Evolutionary conservation across 1,139 yeast species (phyloP).

Genomic region (Candida neerlandica): DNA sequence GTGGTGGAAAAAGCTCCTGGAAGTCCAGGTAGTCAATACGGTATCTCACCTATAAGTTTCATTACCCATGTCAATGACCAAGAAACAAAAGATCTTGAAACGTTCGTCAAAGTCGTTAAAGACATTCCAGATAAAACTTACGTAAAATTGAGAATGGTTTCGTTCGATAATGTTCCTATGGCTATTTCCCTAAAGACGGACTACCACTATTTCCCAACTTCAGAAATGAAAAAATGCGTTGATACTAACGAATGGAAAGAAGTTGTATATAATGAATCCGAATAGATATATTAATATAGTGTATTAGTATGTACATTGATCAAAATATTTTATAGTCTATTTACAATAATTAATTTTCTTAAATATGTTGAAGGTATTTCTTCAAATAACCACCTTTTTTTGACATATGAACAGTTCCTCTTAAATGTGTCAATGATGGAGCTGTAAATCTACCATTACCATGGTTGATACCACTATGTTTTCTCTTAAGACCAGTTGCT

Average conservation of each 20-base stretch:
- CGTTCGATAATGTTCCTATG: slow-evolving; percentile 82
- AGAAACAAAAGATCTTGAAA: slow-evolving; percentile 68
- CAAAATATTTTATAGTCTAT: slow-evolving; percentile 3
- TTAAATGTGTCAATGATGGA: slow-evolving; percentile 61
- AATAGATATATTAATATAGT: slow-evolving; percentile 3
- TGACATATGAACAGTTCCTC: slow-evolving; percentile 63
- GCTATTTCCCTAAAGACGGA: slow-evolving; percentile 87
- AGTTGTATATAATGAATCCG: slow-evolving; percentile 23
- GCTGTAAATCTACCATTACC: slow-evolving; percentile 90
- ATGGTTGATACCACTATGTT: slow-evolving; percentile 86
- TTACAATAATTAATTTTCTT: slow-evolving; percentile 6
- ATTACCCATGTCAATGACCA: slow-evolving; percentile 86
- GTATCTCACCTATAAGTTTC: slow-evolving; percentile 78
- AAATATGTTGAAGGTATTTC: slow-evolving; percentile 28
- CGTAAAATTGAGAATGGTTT: slow-evolving; percentile 76
- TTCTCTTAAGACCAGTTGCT: slow-evolving; percentile 53
- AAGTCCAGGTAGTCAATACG: slow-evolving; percentile 84
- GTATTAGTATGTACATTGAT: slow-evolving; percentile 4
- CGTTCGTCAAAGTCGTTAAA: slow-evolving; percentile 64
- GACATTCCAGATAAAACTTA: slow-evolving; percentile 77
- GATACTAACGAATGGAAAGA: slow-evolving; percentile 55
- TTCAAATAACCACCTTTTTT: slow-evolving; percentile 52
- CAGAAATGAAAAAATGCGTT: slow-evolving; percentile 56
- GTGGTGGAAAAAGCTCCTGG: slow-evolving; percentile 73
- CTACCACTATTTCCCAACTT: slow-evolving; percentile 88